Base-by-base conservation (phyloP, 495 filamentous ascomycete genomes). In the Schizothecium vesticola region DNA sequence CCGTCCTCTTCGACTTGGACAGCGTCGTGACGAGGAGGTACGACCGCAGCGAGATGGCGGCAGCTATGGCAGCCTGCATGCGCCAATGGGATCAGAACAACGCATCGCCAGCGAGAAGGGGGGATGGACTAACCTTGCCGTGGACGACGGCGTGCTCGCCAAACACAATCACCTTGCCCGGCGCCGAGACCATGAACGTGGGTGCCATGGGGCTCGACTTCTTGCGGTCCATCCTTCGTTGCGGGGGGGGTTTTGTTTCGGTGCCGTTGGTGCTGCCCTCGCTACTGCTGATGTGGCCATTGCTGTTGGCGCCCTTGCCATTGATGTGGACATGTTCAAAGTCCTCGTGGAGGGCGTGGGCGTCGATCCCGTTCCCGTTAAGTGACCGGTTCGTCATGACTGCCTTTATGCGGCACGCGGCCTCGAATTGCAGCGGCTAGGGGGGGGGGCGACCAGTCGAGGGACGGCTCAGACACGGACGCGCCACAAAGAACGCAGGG, bases 91-190 rank as follows among this genome's bases (percentile, higher is more conserved):
- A 22, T 66, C 57, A 66, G 65, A 51, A n/a, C 43, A n/a, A 8
- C 24, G 28, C 26, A 21, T 22, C 29, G 26, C 21, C n/a, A 13
- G 36, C n/a, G 9, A 16, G 51, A 64, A n/a, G n/a, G 19, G 24
- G 22, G 51, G 25, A 12, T 5, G 21, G 1, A 56, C 23, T 25
- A 23, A 90, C 89, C 84, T 97, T 97, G 75, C 95, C 95, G 74
- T 99, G 87, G 11, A 99, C 95, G 2, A 97, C 95, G 12, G 95
- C 92, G 82, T 99, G 95, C 76, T 99, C 95, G 64, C 95, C 95
- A 78, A 91, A 97, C 21, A 97, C 92, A 76, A 99, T 98, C 73
- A 96, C 94, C 79, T 99, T 99, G 33, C 94, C 95, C 13, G 95
- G 95, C 16, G 95, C 94, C 8, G 95, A 98, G 65, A 97, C 94